phyloP scores from a whole-genome alignment of 129 eudicot genomes.

The carrot (Daucus carota) region DNA sequence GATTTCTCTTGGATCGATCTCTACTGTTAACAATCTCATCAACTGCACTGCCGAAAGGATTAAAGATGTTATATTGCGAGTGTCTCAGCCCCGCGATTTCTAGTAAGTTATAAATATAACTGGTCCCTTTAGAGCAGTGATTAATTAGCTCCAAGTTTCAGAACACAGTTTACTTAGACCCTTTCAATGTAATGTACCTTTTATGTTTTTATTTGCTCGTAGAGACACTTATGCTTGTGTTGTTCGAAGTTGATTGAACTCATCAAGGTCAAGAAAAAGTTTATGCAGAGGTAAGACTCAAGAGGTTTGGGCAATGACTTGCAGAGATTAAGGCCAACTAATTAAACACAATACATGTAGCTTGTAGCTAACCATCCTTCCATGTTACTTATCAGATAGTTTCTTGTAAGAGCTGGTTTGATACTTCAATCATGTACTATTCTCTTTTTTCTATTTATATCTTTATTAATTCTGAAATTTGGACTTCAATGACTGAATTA shows the following conservation, averaged over 20 bases:
- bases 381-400: background rate
- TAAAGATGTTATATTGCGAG: constrained; percentile 19
- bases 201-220: background rate
- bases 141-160: background rate
- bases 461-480: background rate
- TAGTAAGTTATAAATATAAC: background rate
- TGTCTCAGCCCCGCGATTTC: background rate
- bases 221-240: background rate
- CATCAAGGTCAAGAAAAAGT: background rate
- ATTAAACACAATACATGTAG: background rate
- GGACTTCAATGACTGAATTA: background rate
- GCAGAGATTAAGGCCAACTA: background rate
- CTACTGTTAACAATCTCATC: constrained; percentile 28
- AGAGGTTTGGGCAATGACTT: constrained; percentile 22
- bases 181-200: background rate
- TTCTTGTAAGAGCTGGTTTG: background rate
- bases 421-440: background rate
- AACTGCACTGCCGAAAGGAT: constrained; percentile 29
- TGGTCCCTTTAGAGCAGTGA: background rate
- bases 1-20: constrained; percentile 27
- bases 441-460: background rate
- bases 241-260: constrained; percentile 6
- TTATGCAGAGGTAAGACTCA: background rate
- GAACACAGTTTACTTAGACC: background rate
- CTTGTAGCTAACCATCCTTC: background rate